Evolutionary conservation across 768 basidiomycete genomes (phyloP), one percentile per base, ranked within the genome.

Genomic region (Kwoniella bestiolae): DNA sequence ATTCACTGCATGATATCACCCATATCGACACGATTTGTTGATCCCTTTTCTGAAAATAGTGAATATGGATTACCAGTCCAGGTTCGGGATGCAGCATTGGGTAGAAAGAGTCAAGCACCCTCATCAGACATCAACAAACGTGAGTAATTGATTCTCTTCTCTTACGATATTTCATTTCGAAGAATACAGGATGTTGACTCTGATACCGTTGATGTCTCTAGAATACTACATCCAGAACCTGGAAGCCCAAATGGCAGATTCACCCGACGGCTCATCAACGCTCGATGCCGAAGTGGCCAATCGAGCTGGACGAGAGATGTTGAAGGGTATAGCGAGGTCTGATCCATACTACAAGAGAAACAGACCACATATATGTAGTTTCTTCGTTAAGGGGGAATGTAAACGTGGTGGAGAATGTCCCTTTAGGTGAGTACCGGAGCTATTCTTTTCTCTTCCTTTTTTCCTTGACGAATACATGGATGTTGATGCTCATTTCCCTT

Each of bases 271-370:
- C 3, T 31, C 60, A 56, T 41, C 29, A 35, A 25, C 65, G 16
- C 68, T 71, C 61, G 78, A 78, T 53, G 68, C 76, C 1, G 69
- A 76, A 35, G 61, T 86, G 25, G 85, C 91, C 7, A 86, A 85
- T 26, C 87, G 89, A 23, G 91, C 91, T 3, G 94, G 92, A 26
- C 93, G 94, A 80, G 96, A 99, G 75, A 94, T 98, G 91, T 83
- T 99, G 60, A 97, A 98, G 82, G 87, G 91, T 69, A 83, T 99
- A 11, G 96, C 96, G 25, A 87, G 95, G 70, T 91, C 91, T 31
- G 95, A 98, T 74, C 96, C 96, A 0, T 93, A 93, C 80, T 98
- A 98, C 84, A 96, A 97, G 82, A 89, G 95, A 62, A 99, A 98
- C 82, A 84, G 90, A 60, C 92, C 96, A 50, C 91, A 97, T 70